phyloP scores from a whole-genome alignment of 1,284 basidiomycete genomes.

The Cryptococcus deneoformans region DNA sequence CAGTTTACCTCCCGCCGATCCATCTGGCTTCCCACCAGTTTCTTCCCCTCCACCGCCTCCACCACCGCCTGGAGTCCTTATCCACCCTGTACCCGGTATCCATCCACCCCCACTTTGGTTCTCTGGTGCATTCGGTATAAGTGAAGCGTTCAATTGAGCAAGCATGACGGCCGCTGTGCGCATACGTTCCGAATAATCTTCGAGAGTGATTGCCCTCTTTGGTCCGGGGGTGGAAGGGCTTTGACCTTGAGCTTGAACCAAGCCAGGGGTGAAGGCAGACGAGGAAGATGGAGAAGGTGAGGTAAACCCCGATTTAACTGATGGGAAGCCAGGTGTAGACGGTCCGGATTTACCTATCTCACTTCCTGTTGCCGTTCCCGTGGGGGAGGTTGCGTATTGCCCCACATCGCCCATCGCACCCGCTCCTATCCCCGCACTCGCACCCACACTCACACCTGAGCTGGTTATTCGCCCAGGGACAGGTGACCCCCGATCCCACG shows the following conservation, averaged over 20 bases:
- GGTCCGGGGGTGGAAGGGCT: constrained; percentile 10
- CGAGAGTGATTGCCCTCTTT: constrained; percentile 57
- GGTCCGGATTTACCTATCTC: not conserved
- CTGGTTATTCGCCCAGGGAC: constrained; percentile 1
- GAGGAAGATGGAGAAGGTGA: not conserved
- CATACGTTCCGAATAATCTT: constrained; percentile 98
- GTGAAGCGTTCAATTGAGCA: constrained; percentile 86
- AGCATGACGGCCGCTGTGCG: constrained; percentile 98
- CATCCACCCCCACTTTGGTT: constrained; percentile 52
- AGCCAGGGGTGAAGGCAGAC: not conserved
- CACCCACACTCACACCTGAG: not conserved
- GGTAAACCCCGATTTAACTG: not conserved
- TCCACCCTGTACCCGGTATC: constrained; percentile 66
- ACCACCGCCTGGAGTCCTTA: constrained; percentile 27
- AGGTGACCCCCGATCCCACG: constrained; percentile 57
- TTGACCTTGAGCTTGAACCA: not conserved
- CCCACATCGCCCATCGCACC: not conserved
- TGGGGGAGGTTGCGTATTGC: not conserved
- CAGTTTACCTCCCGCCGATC: constrained; percentile 55
- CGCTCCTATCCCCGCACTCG: not conserved
- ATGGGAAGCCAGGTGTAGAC: not conserved
- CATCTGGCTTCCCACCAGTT: not conserved
- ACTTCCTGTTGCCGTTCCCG: not conserved
- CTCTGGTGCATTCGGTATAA: constrained; percentile 55
- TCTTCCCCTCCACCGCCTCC: not conserved